Evolutionary conservation across 228 moss, liverwort and hornwort species (phyloP), one percentile per base, ranked within the genome.

Genomic region (Sphagnum magellanicum): DNA sequence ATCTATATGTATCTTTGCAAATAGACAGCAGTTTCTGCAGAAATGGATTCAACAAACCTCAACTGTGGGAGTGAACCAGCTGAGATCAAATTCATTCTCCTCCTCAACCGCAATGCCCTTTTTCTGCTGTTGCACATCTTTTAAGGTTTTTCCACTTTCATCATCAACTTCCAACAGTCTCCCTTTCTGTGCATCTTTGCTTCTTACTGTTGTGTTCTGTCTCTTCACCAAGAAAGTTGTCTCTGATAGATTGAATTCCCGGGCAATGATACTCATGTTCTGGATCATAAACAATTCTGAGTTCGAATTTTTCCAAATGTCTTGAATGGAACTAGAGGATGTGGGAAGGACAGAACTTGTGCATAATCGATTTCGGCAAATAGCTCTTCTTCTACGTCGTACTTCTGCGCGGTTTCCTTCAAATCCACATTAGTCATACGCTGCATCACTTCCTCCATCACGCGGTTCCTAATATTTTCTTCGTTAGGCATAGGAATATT

Each of bases 221-320:
- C 91, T 88, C 77, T 98, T 98, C 69, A 98, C 85, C 68, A 98
- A 63, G 81, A 98, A 98, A 60, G 97, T 93, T 77, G 93, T 93
- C 76, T 80, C 82, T 9, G 93, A 84, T 51, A 89, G 83, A 71
- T 91, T 93, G 74, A 98, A 98, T 70, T 98, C 93, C 62, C 81
- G 74, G 5, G 93, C 97, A 46, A 98, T 87, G 10, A 93, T 32
- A 32, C 32, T 32, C 32, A 2, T 32, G 32, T 32, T 32, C 32
- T 32, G 32, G 32, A 32, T 32, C 32, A 32, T 32, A 32, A 32
- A 32, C 32, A 32, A 32, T 3, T 32, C 32, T 2, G 32, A 32
- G 32, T 32, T 32, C 32, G 32, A 32, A 0, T 3, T 32, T 32
- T 32, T 32, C 32, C 32, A 32, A 32, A 32, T 32, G 2, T 32